Conservation (phyloP, 352 stramenopile genomes). For the Pythium aristosporum region DNA sequence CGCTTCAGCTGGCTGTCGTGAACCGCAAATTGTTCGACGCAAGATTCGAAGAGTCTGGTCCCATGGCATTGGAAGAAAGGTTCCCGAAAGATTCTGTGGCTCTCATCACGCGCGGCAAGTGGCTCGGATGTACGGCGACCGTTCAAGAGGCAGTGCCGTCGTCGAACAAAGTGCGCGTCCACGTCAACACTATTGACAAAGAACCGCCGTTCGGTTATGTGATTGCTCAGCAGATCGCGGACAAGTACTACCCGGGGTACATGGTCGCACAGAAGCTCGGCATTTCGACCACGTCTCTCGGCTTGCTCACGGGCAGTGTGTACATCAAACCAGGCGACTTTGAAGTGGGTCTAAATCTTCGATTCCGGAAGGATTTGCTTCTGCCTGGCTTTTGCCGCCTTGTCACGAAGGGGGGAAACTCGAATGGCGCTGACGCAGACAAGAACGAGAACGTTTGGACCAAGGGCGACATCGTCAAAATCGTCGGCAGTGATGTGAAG, state of each 20-base stretch:
- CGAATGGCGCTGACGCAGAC: background rate
- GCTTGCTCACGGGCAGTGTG: constrained; percentile 93
- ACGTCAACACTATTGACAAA: constrained; percentile 91
- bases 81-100: constrained; percentile 89
- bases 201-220: constrained; percentile 96
- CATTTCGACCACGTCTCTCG: constrained; percentile 91
- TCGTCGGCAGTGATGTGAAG: constrained; percentile 82
- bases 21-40: constrained; percentile 92
- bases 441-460: constrained; percentile 76
- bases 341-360: constrained; percentile 89
- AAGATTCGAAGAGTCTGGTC: constrained; percentile 90
- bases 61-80: constrained; percentile 82
- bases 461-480: constrained; percentile 90
- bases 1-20: constrained; percentile 94
- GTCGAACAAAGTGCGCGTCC: constrained; percentile 87
- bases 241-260: constrained; percentile 81
- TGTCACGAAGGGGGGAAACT: constrained; percentile 29
- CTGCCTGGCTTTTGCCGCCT: constrained; percentile 93
- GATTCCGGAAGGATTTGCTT: constrained; percentile 78
- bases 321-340: constrained; percentile 91
- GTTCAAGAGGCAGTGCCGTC: constrained; percentile 50
- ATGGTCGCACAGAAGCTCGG: constrained; percentile 89
- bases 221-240: constrained; percentile 90
- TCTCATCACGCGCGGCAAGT: constrained; percentile 88
- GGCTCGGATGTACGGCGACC: constrained; percentile 89